These are phyloP conservation scores for Aspergillus hancockii DNA, from an alignment of 495 filamentous ascomycete species.

Conservation along the genomic window DNA sequence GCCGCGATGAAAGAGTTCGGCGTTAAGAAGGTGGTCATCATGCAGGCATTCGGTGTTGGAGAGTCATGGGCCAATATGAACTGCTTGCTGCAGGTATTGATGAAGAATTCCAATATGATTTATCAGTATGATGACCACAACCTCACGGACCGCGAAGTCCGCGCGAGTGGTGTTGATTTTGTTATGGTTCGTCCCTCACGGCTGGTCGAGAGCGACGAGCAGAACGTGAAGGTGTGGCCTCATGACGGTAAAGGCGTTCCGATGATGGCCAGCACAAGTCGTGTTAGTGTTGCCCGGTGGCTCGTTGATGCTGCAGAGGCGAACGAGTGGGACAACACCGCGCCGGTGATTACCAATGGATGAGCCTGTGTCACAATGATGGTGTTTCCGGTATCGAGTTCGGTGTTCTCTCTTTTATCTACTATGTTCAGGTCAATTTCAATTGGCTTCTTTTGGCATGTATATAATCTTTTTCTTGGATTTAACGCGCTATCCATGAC, in stretches of 20 bases:
- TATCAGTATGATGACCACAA: constrained; percentile 48
- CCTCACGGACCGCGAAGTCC: constrained; percentile 40
- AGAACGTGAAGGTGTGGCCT: constrained; percentile 28
- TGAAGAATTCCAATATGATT: constrained; percentile 48
- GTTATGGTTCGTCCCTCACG: constrained; percentile 44
- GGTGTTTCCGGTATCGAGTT: neutral
- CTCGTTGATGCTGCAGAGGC: constrained; percentile 23
- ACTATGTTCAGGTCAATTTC: no score
- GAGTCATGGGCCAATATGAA: constrained; percentile 48
- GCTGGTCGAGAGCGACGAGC: constrained; percentile 29
- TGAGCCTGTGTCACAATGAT: neutral
- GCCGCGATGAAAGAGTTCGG: constrained; percentile 41
- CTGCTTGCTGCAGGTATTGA: constrained; percentile 38
- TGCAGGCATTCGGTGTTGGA: constrained; percentile 48
- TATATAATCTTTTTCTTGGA: no score
- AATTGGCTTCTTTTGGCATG: no score
- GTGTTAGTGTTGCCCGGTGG: constrained; percentile 29
- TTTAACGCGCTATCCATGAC: no score
- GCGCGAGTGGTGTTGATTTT: constrained; percentile 39
- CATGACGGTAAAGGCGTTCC: constrained; percentile 29
- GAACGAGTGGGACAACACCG: constrained; percentile 26
- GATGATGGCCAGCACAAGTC: constrained; percentile 29
- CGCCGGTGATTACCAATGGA: constrained; percentile 32
- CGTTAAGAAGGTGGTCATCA: constrained; percentile 40
- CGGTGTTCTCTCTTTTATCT: no score